A percentile compares a stretch with the other conserved stretches of the same genome.
Conservation (phyloP, 495 filamentous ascomycete species). For the Aspergillus bertholletiae region DNA sequence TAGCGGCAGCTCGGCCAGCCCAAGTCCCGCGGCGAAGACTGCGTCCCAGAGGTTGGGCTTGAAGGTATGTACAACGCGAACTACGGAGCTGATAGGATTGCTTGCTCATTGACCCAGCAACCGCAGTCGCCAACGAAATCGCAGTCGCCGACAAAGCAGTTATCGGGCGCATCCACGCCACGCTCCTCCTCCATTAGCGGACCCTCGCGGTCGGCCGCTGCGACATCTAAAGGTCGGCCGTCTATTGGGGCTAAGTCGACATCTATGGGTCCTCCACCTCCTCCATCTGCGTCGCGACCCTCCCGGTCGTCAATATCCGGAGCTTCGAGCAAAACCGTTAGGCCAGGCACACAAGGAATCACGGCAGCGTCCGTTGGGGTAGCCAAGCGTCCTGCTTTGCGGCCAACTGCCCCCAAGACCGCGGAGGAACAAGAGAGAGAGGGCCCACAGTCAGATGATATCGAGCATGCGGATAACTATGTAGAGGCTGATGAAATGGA, state of each 20-base stretch:
- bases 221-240: constrained; percentile 48
- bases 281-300: constrained; percentile 25
- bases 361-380: constrained; percentile 21
- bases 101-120: constrained; percentile 9
- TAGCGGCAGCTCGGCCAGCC: constrained; percentile 66
- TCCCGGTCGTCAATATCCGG: constrained; percentile 40
- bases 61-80: constrained; percentile 48
- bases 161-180: constrained; percentile 53
- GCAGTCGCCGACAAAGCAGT: constrained; percentile 77
- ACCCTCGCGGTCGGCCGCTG: constrained; percentile 41
- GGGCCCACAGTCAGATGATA: constrained; percentile 30
- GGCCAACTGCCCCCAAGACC: constrained; percentile 23
- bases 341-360: constrained; percentile 30
- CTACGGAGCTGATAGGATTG: neutral
- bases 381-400: constrained; percentile 39
- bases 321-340: constrained; percentile 27
- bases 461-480: constrained; percentile 23
- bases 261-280: constrained; percentile 66
- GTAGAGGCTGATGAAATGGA: constrained; percentile 22
- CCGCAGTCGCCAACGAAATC: constrained; percentile 72
- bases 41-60: constrained; percentile 48
- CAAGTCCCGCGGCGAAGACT: constrained; percentile 54
- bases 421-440: constrained; percentile 27
- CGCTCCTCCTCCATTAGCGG: constrained; percentile 46
- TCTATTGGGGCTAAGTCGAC: constrained; percentile 47